Base-by-base conservation (phyloP, 2,329 filamentous ascomycete species). In the Penicillium sp. region DNA sequence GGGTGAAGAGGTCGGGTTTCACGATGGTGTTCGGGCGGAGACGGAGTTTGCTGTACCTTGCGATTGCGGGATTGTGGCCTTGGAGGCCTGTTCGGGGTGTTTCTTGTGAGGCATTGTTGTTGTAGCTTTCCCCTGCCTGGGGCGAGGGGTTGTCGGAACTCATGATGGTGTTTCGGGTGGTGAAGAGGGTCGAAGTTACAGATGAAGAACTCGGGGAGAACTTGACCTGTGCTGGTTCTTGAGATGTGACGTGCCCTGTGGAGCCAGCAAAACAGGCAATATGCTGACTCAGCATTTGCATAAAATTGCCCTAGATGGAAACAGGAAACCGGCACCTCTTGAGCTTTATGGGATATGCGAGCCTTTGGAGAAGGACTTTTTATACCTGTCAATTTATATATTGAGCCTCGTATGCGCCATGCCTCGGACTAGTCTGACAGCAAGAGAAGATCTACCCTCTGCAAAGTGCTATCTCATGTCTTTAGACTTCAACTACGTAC, bases 21-120 rank as follows among this genome's bases (percentile, higher is more conserved):
- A 54, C 45, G 37, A 64, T 51, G 16, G 60, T 43, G 9, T 67
- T 62, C n/a, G 57, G 58, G 9, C 61, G 60, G 35, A 67, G 34
- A 3, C 53, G 28, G 41, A 61, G 16, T n/a, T 37, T 49, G 28
- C 42, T 56, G 41, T 53, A 54, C 30, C 44, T 56, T 12, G 48
- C 49, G 31, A 62, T 29, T 33, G 51, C 29, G 25, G 50, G 51
- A 49, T 51, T 55, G 33, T 42, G 30, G 27, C 28, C 47, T 10
- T 42, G 38, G n/a, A 37, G 41, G 16, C 34, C 33, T 39, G 38
- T 30, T 39, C 40, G 38, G 14, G 41, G 12, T 10, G 50, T 38
- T 44, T 42, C 8, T 27, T 28, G 35, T n/a, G 52, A 47, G 49
- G 41, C 25, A 50, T 40, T 31, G 28, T 40, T 33, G 25, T 22